phyloP scores from a whole-genome alignment of 352 stramenopile species.

The Saprolegnia parasitica region DNA sequence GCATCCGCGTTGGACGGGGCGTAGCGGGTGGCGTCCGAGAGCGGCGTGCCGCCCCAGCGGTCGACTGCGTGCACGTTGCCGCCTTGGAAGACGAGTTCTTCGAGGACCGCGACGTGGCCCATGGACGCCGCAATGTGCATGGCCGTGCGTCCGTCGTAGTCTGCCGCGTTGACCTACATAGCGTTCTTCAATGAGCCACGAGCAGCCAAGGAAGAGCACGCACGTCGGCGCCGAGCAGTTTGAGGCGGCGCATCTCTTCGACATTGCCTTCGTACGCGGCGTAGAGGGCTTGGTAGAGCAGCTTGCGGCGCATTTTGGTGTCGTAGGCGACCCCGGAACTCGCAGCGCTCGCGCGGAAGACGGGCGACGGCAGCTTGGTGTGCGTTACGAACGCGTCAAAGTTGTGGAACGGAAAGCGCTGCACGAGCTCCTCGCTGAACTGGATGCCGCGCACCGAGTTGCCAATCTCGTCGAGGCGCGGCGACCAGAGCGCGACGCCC shows the following conservation, averaged over 20 bases:
- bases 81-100: conserved; percentile 30
- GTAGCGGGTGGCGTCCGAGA: conserved; percentile 62
- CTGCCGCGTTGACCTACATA: conserved; percentile 9
- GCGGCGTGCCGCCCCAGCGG: conserved; percentile 54
- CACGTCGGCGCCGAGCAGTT: conserved; percentile 8
- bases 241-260: conserved; percentile 19
- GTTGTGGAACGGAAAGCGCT: conserved; percentile 34
- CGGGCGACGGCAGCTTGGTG: conserved; percentile 8
- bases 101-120: conserved; percentile 48
- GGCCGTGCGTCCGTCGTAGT: conserved; percentile 61
- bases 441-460: conserved; percentile 39
- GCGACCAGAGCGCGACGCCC: conserved; percentile 39
- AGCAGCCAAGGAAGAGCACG: not conserved
- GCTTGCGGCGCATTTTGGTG: conserved; percentile 5
- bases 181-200: not conserved
- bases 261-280: conserved; percentile 25
- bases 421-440: conserved; percentile 35
- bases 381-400: conserved; percentile 34
- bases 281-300: conserved; percentile 13
- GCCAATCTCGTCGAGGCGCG: conserved; percentile 39
- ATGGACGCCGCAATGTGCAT: conserved; percentile 67
- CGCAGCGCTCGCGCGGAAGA: not conserved
- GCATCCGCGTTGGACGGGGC: conserved; percentile 4
- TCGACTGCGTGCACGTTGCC: conserved; percentile 55
- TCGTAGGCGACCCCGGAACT: not conserved